phyloP scores from a whole-genome alignment of 1,284 basidiomycete species.

The Cutaneotrichosporon mucoides region DNA sequence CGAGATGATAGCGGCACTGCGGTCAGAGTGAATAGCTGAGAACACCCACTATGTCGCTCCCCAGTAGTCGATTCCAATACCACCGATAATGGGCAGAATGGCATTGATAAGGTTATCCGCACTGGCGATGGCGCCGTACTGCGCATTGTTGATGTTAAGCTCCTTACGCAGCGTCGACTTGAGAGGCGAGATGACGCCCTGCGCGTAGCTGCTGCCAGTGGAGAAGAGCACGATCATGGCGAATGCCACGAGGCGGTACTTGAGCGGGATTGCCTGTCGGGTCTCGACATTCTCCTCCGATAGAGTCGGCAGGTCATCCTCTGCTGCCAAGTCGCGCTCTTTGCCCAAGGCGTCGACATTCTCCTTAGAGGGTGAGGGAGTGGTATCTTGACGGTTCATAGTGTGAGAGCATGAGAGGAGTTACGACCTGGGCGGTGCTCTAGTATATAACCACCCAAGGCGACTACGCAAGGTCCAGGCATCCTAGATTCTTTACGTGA shows the following conservation, averaged over 20 bases:
- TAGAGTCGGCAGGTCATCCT: too few relatives aligned
- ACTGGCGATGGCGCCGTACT: conserved; percentile 47
- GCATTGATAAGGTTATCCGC: conserved; percentile 48
- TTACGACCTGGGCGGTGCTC: too few relatives aligned
- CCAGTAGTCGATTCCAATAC: conserved; percentile 50
- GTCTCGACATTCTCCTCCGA: too few relatives aligned
- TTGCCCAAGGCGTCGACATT: too few relatives aligned
- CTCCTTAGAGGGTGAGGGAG: too few relatives aligned
- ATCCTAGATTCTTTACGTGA: too few relatives aligned
- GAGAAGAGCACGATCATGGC: conserved; percentile 34
- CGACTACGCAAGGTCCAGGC: too few relatives aligned
- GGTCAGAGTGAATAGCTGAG: too few relatives aligned
- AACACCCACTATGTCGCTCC: conserved; percentile 28
- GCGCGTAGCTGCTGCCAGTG: conserved; percentile 32
- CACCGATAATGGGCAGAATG: conserved; percentile 50
- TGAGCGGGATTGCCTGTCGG: not conserved
- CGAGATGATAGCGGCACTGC: conserved; percentile 6
- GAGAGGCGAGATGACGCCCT: conserved; percentile 36
- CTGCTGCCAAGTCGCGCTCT: too few relatives aligned
- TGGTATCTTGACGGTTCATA: too few relatives aligned
- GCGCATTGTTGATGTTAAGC: conserved; percentile 43
- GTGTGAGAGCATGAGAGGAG: too few relatives aligned
- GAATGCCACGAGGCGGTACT: conserved; percentile 23
- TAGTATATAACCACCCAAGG: too few relatives aligned
- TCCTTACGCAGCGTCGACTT: conserved; percentile 43